Percentiles rank a stretch among this genome's conserved stretches.
Evolutionary conservation across 192 early-diverging fungal genomes (phyloP).

Genomic region (Irineochytrium annulatum): DNA sequence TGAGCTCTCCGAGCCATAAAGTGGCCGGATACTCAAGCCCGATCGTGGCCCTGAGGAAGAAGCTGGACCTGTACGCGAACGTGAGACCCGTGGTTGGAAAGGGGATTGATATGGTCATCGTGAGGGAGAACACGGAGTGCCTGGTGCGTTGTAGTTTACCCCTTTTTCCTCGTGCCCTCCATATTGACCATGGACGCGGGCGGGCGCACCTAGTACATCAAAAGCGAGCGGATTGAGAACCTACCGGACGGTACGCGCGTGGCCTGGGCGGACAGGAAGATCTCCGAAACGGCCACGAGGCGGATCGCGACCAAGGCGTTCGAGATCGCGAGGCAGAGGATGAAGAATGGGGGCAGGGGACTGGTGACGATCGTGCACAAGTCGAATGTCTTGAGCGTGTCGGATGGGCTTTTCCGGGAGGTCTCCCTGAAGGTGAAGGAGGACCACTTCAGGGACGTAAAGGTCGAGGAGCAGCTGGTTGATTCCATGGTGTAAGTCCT

Average conservation of each 20-base stretch:
- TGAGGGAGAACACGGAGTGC: slow-evolving; percentile 98
- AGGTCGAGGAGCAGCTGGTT: slow-evolving; percentile 94
- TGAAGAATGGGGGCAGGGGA: slow-evolving; percentile 24
- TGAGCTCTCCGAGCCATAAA: slow-evolving; percentile 96
- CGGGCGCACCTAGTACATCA: slow-evolving; percentile 64
- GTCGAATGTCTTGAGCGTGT: slow-evolving; percentile 90
- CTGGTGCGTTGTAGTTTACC: slow-evolving; percentile 57
- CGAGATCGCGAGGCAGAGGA: slow-evolving; percentile 82
- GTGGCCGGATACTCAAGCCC: slow-evolving; percentile 97
- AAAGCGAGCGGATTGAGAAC: slow-evolving; percentile 66
- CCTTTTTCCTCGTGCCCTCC: slow-evolving; percentile 6
- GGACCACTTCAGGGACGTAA: slow-evolving; percentile 53
- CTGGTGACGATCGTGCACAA: slow-evolving; percentile 95
- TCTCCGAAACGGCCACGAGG: slow-evolving; percentile 82
- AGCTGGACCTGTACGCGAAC: slow-evolving; percentile 95
- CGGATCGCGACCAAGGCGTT: slow-evolving; percentile 90
- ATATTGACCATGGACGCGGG: neutral
- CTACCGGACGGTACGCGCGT: slow-evolving; percentile 60
- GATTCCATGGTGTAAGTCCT: slow-evolving; percentile 91
- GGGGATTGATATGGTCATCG: slow-evolving; percentile 91
- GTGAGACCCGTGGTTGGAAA: slow-evolving; percentile 86
- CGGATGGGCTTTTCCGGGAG: slow-evolving; percentile 97
- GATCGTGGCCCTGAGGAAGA: slow-evolving; percentile 93
- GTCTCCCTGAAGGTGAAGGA: slow-evolving; percentile 61
- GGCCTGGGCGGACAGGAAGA: slow-evolving; percentile 85